Evolutionary conservation across 257 asterid genomes (phyloP), one percentile per base, ranked within the genome.

Genomic region (Pogostemon cablin): DNA sequence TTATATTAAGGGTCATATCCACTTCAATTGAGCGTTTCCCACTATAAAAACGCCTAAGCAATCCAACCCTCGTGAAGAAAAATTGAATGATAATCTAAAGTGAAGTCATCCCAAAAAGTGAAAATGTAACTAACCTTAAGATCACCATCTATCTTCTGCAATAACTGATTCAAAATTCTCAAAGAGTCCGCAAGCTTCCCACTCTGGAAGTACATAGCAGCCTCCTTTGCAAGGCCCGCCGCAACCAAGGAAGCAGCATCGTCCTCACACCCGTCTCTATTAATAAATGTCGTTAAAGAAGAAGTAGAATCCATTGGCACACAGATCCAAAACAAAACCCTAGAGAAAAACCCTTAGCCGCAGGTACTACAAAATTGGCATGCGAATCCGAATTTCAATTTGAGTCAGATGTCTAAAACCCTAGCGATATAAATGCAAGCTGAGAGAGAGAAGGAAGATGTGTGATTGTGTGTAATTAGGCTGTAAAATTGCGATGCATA

Each of bases 201-300:
- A 46, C 84, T 69, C 82, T 90, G 98, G 63, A 90, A 92, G 34
- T 83, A 70, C 67, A 83, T 46, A 4, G 88, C 91, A 32, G 98
- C 96, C 77, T 93, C 97, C 85, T 88, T 88, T 2, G 96, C 97
- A 42, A 87, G 79, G 54, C 83, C 90, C 50, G 80, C 92, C 12
- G 83, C 81, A 7, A 81, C 89, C 3, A 91, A 76, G 2, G 81
- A 67, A 62, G 89, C 82, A 20, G 68, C 80, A 58, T 88, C 96
- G 71, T 87, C 93, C 70, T 82, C 95, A 65, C 55, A 77, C 54
- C 73, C 81, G 9, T 77, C 77, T 56, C 70, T 82, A 42, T 5
- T 66, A 7, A 40, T 42, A 72, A 71, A 65, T 56, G 78, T 54
- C 78, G 80, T 42, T 81, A 85, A 58, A 70, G 87, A 70, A 68